Conservation (phyloP, 2,329 filamentous ascomycete species). For the Curvularia verruculosa region DNA sequence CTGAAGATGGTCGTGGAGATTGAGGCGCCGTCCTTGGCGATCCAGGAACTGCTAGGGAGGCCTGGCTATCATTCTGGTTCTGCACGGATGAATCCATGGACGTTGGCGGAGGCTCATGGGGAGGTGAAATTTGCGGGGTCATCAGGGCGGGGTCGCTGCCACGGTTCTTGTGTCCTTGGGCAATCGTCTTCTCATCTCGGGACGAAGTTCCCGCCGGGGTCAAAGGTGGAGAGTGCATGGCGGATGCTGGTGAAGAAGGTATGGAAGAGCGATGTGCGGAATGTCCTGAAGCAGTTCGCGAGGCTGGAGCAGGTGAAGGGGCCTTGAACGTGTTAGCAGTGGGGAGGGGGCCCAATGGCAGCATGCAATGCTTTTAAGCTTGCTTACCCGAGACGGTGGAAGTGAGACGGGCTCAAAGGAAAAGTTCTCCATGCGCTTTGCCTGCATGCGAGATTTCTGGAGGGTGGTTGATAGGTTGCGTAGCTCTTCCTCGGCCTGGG, state of each 20-base stretch:
- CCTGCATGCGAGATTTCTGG: slow-evolving; percentile 77
- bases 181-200: slow-evolving; percentile 55
- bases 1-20: slow-evolving; percentile 53
- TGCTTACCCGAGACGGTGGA: slow-evolving; percentile 78
- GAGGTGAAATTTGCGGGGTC: slow-evolving; percentile 62
- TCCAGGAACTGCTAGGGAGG: slow-evolving; percentile 31
- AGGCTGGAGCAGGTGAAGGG: slow-evolving; percentile 55
- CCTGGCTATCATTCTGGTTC: slow-evolving; percentile 25
- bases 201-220: slow-evolving; percentile 80
- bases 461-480: slow-evolving; percentile 74
- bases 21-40: slow-evolving; percentile 41
- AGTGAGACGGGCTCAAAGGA: slow-evolving; percentile 90
- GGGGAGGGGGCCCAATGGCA: slow-evolving; percentile 5
- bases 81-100: slow-evolving; percentile 43
- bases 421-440: slow-evolving; percentile 82
- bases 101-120: slow-evolving; percentile 61
- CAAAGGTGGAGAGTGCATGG: slow-evolving; percentile 85
- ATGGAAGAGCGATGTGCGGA: slow-evolving; percentile 56
- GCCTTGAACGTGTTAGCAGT: slow-evolving; percentile 47
- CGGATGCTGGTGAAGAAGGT: slow-evolving; percentile 69
- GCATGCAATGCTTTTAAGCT: slow-evolving; percentile 2
- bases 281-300: slow-evolving; percentile 58
- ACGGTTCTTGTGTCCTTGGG: slow-evolving; percentile 46
- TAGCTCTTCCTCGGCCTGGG: slow-evolving; percentile 66
- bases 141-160: slow-evolving; percentile 58